Evolutionary conservation across 148 eudicot genomes (phyloP), one percentile per base, ranked within the genome.

Genomic region (Agrostemma githago): DNA sequence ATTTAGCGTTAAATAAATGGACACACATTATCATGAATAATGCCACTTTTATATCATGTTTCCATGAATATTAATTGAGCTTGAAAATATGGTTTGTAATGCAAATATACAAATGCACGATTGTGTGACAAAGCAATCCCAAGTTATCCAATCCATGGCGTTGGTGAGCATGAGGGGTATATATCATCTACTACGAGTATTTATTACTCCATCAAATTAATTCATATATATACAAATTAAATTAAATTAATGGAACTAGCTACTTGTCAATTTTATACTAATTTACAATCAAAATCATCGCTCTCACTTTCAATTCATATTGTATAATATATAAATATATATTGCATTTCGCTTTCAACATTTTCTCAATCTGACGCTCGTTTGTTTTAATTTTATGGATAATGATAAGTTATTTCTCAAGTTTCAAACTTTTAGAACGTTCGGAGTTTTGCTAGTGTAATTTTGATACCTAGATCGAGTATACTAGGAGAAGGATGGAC

Each of bases 31-130:
- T 15, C 56, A 48, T 10, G 11, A 51, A 51, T 51, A 67, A 40
- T 43, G 56, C 37, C 20, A 67, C 20, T 43, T 67, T 38, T 43
- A 44, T 43, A 44, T 67, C 34, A 67, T 67, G 16, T 14, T 65
- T 19, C 56, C 8, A 43, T 67, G 14, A 67, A 67, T 67, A 67
- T 42, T 67, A 67, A 67, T 67, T 67, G 56, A 19, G 71, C 71
- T 67, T 51, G 19, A 67, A 67, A 67, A 43, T 43, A 67, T 67
- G 71, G 71, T 67, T 51, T 51, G 56, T 48, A 10, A 48, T 48
- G 1, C 34, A 26, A 26, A 26, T 26, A 26, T 26, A 26, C 34
- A 26, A 26, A 26, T 26, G 34, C 12, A 48, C 8, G 3, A 48
- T 48, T 48, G 14, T 48, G 54, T 48, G 54, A 48, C 54, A 8